Evolutionary conservation across 441 rosid genomes (phyloP).

Genomic region (Eruca vesicaria): DNA sequence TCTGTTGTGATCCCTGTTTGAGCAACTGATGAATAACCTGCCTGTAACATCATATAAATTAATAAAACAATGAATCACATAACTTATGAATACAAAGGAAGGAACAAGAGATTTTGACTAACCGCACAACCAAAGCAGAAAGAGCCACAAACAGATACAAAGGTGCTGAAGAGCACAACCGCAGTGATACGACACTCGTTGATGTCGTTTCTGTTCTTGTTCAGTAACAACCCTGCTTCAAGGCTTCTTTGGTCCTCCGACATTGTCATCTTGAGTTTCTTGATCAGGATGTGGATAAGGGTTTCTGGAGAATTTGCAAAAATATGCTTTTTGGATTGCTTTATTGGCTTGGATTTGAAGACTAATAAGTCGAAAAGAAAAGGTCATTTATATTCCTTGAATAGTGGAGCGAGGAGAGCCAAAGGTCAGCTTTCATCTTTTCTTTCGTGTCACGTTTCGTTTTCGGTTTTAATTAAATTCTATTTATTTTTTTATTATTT

Average conservation of each 20-base stretch:
- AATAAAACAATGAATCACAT: not conserved
- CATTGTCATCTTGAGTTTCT: conserved; percentile 26
- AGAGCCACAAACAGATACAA: conserved; percentile 54
- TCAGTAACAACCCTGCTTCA: conserved; percentile 37
- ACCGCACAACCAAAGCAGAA: conserved; percentile 55
- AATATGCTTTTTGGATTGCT: not conserved
- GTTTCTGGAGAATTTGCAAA: not conserved
- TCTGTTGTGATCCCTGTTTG: conserved; percentile 55
- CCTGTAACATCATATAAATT: conserved; percentile 33
- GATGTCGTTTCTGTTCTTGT: conserved; percentile 28
- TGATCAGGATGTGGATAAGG: not conserved
- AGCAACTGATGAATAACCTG: conserved; percentile 70
- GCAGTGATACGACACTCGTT: conserved; percentile 33
- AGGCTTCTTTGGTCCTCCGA: conserved; percentile 24
- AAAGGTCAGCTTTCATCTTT: conserved; percentile 27
- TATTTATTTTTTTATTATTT: not conserved
- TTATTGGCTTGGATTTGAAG: not conserved
- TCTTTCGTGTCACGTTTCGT: conserved; percentile 29
- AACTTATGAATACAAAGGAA: not conserved
- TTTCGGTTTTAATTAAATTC: not conserved
- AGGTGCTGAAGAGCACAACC: conserved; percentile 38
- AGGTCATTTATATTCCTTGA: conserved; percentile 30
- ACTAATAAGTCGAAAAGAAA: not conserved
- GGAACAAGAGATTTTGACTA: conserved; percentile 18
- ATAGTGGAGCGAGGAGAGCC: conserved; percentile 25